Evolutionary conservation across 306 rosid species (phyloP).

Genomic region (Begonia peltatifolia): DNA sequence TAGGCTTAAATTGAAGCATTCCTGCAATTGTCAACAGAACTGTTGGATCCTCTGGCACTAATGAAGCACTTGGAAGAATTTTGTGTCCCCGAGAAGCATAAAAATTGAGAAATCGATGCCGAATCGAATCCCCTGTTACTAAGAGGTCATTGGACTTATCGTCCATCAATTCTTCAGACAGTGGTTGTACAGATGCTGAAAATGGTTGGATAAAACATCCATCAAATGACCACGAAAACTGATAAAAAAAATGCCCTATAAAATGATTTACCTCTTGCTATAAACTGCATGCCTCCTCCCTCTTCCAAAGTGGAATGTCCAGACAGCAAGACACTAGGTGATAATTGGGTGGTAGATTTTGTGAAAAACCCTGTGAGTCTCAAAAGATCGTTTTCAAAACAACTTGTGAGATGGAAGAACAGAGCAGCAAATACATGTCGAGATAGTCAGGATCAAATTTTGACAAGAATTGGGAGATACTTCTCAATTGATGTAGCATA

Average conservation of each 20-base stretch:
- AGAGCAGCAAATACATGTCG: background rate
- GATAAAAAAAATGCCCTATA: slow-evolving; percentile 7
- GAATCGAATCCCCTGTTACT: slow-evolving; percentile 67
- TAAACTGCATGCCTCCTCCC: slow-evolving; percentile 11
- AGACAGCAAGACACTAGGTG: slow-evolving; percentile 13
- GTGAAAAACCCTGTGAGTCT: slow-evolving; percentile 20
- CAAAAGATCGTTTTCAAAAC: slow-evolving; percentile 10
- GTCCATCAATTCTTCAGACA: slow-evolving; percentile 22
- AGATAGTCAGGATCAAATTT: background rate
- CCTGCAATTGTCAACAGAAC: slow-evolving; percentile 93
- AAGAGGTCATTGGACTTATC: slow-evolving; percentile 20
- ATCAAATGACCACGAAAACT: background rate
- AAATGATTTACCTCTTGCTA: slow-evolving; percentile 29
- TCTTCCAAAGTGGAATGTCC: slow-evolving; percentile 11
- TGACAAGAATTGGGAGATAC: background rate
- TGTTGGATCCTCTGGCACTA: slow-evolving; percentile 87
- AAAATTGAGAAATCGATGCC: slow-evolving; percentile 45
- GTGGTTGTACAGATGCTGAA: slow-evolving; percentile 47
- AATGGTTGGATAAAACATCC: slow-evolving; percentile 12
- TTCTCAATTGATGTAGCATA: background rate
- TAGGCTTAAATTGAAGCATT: slow-evolving; percentile 93
- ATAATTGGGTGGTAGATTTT: slow-evolving; percentile 13
- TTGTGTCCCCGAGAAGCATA: slow-evolving; percentile 79
- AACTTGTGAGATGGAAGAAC: slow-evolving; percentile 6
- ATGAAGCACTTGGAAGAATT: slow-evolving; percentile 81